Base-by-base conservation (phyloP, 139 green algal genomes). In the Yamagishiella unicocca region DNA sequence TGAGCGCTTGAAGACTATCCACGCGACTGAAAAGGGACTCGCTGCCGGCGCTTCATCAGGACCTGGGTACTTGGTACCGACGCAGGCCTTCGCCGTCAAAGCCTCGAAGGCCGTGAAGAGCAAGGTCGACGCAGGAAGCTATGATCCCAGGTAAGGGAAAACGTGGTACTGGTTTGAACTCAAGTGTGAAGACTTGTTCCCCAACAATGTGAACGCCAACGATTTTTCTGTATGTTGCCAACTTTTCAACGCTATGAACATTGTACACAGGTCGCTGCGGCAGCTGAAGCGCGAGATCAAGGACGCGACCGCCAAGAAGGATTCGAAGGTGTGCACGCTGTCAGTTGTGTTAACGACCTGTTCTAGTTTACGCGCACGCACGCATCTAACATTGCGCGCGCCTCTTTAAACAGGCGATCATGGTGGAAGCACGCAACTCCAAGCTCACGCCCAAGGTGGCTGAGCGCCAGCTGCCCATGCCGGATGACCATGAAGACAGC, bases 381-480 rank as follows among this genome's bases (percentile, higher is more conserved):
- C 17, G 50, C 50, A 12, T 17, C 50, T 58, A 25, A 12, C 50
- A 58, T 58, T 12, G 12, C 50, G 17, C 50, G 50, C 50, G 17
- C 50, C 62, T 33, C 24, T 21, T 71, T n/a, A 3, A 40, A 17
- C 66, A 83, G 53, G 53, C 1, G 19, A 27, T 1, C 2, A 31
- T 86, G 43, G 9, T n/a, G 0, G 80, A 73, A 6, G 31, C 45
- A 31, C 80, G 80, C 64, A 38, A 35, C 21, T 21, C 45, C 45
- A 86, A 86, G 80, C 80, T 86, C 31, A 86, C 80, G 42, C 80
- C 80, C 62, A 86, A 86, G 64, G 80, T 86, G 29, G 43, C n/a
- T 25, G 80, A 86, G 66, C 40, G 64, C 29, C 5, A 53, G 42
- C 66, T 86, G 62, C 64, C 80, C 42, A 50, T 86, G 64, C 43